Percentiles rank a stretch among this genome's conserved stretches.
Conservation (phyloP, 139 green algal genomes). For the Chlamydomonas incerta region DNA sequence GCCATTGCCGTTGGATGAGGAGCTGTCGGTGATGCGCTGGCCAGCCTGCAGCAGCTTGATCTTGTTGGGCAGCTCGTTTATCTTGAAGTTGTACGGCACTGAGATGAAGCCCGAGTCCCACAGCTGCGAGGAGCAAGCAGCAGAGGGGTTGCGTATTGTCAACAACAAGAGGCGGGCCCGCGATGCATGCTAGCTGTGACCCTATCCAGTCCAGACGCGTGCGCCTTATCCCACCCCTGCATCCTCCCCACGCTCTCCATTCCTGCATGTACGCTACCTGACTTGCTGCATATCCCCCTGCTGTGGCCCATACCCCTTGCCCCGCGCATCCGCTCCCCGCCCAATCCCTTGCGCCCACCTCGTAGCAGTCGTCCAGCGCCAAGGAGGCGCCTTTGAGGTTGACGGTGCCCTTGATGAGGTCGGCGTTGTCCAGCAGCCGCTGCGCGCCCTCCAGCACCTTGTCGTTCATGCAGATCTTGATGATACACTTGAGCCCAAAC, state of each 20-base stretch:
- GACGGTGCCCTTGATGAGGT: slow-evolving; percentile 74
- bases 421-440: slow-evolving; percentile 81
- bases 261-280: background rate
- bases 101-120: slow-evolving; percentile 95
- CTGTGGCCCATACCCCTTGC: no score
- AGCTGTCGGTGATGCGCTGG: slow-evolving; percentile 12
- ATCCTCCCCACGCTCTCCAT: no score
- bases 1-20: slow-evolving; percentile 13
- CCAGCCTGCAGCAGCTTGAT: slow-evolving; percentile 67
- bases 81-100: slow-evolving; percentile 91
- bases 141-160: no score
- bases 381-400: slow-evolving; percentile 83
- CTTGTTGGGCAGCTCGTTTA: slow-evolving; percentile 69
- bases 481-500: slow-evolving; percentile 57
- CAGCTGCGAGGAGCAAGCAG: slow-evolving; percentile 43
- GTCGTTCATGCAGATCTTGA: slow-evolving; percentile 72
- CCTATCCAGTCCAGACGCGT: no score
- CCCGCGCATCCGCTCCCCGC: no score
- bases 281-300: no score
- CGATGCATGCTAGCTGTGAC: no score
- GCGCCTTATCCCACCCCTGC: no score
- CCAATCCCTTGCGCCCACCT: slow-evolving; percentile 60
- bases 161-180: no score
- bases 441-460: slow-evolving; percentile 73
- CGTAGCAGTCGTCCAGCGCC: slow-evolving; percentile 93